Base-by-base conservation (phyloP, 1,284 basidiomycete species). In the Leccinum insolens region DNA sequence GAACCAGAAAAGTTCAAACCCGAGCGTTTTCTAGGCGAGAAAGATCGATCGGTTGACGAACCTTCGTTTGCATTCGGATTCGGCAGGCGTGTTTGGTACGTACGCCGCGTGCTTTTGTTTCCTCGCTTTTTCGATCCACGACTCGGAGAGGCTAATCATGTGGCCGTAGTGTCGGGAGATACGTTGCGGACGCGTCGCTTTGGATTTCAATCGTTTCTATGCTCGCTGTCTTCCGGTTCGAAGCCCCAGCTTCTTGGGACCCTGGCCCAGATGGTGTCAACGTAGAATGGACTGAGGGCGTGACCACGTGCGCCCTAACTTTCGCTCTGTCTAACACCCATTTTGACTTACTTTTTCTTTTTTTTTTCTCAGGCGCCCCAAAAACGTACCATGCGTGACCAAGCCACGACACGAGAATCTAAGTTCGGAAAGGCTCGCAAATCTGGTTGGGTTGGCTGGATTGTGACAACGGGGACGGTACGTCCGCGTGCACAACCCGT, bases 1-100 rank as follows among this genome's bases (percentile, higher is more conserved):
- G 72, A 85, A 31, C 85, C 84, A 11, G 74, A 77, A 61, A 71
- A 61, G 4, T 87, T 87, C 72, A 73, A 77, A 46, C 85, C 85
- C 3, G 79, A 81, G 20, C 76, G 85, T 2, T 85, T 83, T 70
- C 63, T 78, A 41, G 39, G 57, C 6, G 64, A 61, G 49, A 66
- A 67, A 20, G 63, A 59, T 31, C 31, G 31, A 8, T 76, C 82
- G 25, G 75, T 78, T 52, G 84, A 85, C 70, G 79, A 81, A 20
- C 74, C 76, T 55, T 72, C 70, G 7, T 82, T 81, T 66, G 76
- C 77, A 1, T 85, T 82, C 68, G 85, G 85, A 9, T 86, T 83
- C 69, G 85, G 86, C 28, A 74, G 81, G 25, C 78, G 85, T 8
- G 75, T 81, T 79, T 70, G 83, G 82, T 83, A 68, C 6, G 63